Evolutionary conservation across 768 basidiomycete genomes (phyloP).

Genomic region (Collybia mongolica): DNA sequence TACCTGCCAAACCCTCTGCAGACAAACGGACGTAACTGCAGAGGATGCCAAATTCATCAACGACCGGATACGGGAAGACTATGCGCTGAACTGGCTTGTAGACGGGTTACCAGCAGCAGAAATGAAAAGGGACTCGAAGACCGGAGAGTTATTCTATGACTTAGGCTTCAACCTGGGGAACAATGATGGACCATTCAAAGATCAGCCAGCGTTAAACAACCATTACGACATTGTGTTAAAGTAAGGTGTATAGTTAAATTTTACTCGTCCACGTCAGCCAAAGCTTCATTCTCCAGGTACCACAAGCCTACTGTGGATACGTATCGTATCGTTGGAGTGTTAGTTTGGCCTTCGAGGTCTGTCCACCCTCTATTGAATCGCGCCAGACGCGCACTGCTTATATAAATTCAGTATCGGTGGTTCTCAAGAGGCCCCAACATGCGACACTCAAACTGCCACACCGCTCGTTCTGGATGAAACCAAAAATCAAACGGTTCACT

Average conservation of each 20-base stretch:
- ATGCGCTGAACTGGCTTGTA: conserved; percentile 91
- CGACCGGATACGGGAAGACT: conserved; percentile 87
- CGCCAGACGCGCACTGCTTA: neutral
- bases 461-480: conserved; percentile 66
- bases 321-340: conserved; percentile 89
- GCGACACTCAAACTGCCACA: conserved; percentile 38
- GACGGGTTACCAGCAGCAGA: conserved; percentile 94
- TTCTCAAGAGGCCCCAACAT: conserved; percentile 49
- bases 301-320: conserved; percentile 67
- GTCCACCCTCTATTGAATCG: neutral
- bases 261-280: neutral
- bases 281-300: conserved; percentile 51
- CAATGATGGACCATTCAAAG: conserved; percentile 54
- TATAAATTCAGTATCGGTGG: conserved; percentile 58
- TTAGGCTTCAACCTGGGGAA: conserved; percentile 94
- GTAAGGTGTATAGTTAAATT: conserved; percentile 31
- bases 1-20: conserved; percentile 79
- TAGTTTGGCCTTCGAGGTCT: conserved; percentile 70
- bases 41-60: conserved; percentile 90
- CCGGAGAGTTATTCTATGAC: conserved; percentile 86
- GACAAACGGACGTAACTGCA: conserved; percentile 46
- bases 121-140: conserved; percentile 80
- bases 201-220: conserved; percentile 78
- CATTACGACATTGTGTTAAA: conserved; percentile 87
- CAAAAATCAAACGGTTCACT: conserved; percentile 62